These are phyloP conservation scores for Halteria grandinella DNA, from an alignment of 73 alveolate genomes.

Conservation along the genomic window DNA sequence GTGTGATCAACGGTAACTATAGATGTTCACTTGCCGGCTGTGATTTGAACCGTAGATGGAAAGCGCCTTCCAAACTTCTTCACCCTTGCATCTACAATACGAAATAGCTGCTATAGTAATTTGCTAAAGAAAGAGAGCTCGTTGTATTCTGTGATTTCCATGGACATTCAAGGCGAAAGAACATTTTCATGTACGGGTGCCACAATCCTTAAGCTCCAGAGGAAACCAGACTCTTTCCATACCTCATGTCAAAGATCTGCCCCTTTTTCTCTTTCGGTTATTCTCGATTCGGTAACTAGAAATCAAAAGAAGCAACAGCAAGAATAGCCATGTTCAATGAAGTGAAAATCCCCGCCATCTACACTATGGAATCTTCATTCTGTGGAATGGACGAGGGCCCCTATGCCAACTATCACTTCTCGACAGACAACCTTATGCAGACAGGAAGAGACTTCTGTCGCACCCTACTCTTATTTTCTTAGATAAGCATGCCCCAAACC, in stretches of 20 bases:
- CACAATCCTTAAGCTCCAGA: slow-evolving; percentile 72
- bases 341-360: slow-evolving; percentile 82
- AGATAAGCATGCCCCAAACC: neutral
- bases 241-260: slow-evolving; percentile 78
- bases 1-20: slow-evolving; percentile 95
- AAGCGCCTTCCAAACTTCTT: slow-evolving; percentile 81
- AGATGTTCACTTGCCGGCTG: slow-evolving; percentile 94
- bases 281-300: slow-evolving; percentile 83
- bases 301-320: slow-evolving; percentile 92
- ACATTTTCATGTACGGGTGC: slow-evolving; percentile 94
- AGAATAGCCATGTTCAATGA: slow-evolving; percentile 94
- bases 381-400: slow-evolving; percentile 93
- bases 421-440: slow-evolving; percentile 71
- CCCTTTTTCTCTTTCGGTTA: slow-evolving; percentile 79
- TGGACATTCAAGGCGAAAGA: slow-evolving; percentile 95
- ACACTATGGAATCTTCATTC: slow-evolving; percentile 94
- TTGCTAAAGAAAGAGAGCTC: slow-evolving; percentile 83
- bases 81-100: slow-evolving; percentile 90
- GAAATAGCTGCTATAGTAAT: slow-evolving; percentile 75
- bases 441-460: slow-evolving; percentile 88
- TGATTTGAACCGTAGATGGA: slow-evolving; percentile 93
- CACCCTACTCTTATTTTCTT: slow-evolving; percentile 66
- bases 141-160: slow-evolving; percentile 90
- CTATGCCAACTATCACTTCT: slow-evolving; percentile 71
- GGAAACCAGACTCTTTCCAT: slow-evolving; percentile 88